These are phyloP conservation scores for Aspergillus tubingensis DNA, from an alignment of 2,329 filamentous ascomycete genomes.

Conservation along the genomic window DNA sequence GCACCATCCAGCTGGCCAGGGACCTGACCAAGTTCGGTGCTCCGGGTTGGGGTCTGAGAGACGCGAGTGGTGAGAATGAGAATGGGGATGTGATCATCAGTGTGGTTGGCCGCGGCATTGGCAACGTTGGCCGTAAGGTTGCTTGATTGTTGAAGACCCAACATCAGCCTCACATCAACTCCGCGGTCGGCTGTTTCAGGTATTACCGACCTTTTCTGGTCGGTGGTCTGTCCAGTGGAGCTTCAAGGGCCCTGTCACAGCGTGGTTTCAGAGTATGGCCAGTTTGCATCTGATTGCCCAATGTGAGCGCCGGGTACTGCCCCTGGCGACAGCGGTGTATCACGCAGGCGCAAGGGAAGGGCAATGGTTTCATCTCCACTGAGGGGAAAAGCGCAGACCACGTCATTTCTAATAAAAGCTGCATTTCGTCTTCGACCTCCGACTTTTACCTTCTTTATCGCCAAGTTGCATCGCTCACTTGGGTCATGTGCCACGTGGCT, in stretches of 20 bases:
- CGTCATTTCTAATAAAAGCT: conserved; percentile 5
- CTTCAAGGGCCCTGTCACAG: conserved; percentile 11
- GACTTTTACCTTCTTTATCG: neutral
- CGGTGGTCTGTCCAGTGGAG: neutral
- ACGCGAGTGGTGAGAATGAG: conserved; percentile 66
- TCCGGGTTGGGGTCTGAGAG: conserved; percentile 85
- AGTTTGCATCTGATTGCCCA: conserved; percentile 10
- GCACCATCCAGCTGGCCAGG: conserved; percentile 75
- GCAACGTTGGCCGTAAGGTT: conserved; percentile 93
- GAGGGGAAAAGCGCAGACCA: neutral
- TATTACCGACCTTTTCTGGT: neutral
- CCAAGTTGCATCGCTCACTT: conserved; percentile 17
- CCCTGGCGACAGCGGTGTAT: conserved; percentile 4
- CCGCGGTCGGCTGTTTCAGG: neutral
- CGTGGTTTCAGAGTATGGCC: conserved; percentile 17
- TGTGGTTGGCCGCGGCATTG: conserved; percentile 89
- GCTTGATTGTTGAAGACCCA: conserved; percentile 47
- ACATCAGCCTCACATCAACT: conserved; percentile 9
- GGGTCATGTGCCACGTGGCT: conserved; percentile 17
- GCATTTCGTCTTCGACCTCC: neutral
- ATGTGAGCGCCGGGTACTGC: neutral
- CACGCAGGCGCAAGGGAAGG: conserved; percentile 1
- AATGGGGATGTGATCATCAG: conserved; percentile 76
- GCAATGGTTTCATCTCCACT: conserved; percentile 7
- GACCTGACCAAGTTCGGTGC: conserved; percentile 88